Conservation (phyloP, 345 rosid species). For the Anacardium occidentale region DNA sequence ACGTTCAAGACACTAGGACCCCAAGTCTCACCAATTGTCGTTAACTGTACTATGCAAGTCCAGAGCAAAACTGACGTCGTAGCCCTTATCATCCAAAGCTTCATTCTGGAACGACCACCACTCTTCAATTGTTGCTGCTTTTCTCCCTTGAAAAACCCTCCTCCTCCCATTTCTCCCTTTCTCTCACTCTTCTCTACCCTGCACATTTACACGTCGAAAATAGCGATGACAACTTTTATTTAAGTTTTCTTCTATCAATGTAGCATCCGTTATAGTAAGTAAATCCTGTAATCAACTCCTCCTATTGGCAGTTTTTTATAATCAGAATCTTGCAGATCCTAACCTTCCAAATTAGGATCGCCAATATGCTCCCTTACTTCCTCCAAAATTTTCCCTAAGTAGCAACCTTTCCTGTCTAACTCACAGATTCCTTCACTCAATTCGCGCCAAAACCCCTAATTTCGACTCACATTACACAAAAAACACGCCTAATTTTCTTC, state of each 20-base stretch:
- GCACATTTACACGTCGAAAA: slow-evolving; percentile 41
- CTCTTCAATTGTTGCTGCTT: slow-evolving; percentile 34
- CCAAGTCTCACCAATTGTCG: slow-evolving; percentile 88
- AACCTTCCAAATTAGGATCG: slow-evolving; percentile 18
- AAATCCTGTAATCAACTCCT: background rate
- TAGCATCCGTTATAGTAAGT: slow-evolving; percentile 14
- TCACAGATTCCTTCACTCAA: background rate
- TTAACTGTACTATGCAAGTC: slow-evolving; percentile 92
- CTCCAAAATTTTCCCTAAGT: background rate
- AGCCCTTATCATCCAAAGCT: slow-evolving; percentile 91
- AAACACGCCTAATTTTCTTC: background rate
- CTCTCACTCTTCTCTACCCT: slow-evolving; percentile 37
- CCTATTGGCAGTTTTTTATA: background rate
- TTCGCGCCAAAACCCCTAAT: slow-evolving; percentile 1
- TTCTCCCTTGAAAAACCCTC: slow-evolving; percentile 47
- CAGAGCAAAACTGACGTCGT: slow-evolving; percentile 81
- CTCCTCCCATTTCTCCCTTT: slow-evolving; percentile 44
- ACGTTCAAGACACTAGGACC: slow-evolving; percentile 83
- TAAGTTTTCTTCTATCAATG: slow-evolving; percentile 29
- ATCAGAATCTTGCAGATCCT: slow-evolving; percentile 32
- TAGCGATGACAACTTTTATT: slow-evolving; percentile 3
- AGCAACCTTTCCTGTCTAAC: background rate
- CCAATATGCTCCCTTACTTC: background rate
- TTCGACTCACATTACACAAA: slow-evolving; percentile 20
- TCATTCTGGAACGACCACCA: slow-evolving; percentile 48